Conservation (phyloP, 23 red algal species). For the Gracilaria domingensis region DNA sequence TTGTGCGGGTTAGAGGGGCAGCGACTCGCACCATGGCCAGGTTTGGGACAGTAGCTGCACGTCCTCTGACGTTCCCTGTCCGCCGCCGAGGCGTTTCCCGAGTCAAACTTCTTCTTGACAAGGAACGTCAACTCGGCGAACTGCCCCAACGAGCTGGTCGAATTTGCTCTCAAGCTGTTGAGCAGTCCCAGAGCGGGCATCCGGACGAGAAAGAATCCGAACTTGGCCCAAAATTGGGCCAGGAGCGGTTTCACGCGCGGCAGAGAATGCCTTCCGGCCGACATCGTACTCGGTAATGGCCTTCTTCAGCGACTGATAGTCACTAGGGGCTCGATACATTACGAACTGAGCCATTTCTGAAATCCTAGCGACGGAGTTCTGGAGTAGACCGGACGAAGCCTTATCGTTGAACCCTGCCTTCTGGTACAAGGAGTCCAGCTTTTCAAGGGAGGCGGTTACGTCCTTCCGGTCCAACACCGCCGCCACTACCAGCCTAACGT, state of each 20-base stretch:
- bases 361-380: background rate
- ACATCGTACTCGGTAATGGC: background rate
- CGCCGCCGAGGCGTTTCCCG: no score
- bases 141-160: background rate
- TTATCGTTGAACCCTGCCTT: constrained; percentile 21
- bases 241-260: background rate
- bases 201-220: background rate
- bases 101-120: background rate
- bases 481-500: background rate
- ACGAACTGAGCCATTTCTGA: background rate
- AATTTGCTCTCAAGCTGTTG: constrained; percentile 18
- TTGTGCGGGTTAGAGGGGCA: background rate
- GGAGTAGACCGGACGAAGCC: constrained; percentile 3
- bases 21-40: background rate
- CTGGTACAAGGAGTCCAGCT: constrained; percentile 7
- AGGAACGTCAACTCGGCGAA: background rate
- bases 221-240: background rate
- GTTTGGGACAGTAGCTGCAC: background rate
- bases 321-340: constrained; percentile 8
- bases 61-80: background rate
- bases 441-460: background rate
- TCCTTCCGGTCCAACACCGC: background rate
- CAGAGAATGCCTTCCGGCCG: background rate
- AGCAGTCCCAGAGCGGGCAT: background rate
- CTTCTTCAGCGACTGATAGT: constrained; percentile 24